Conservation (phyloP, 257 asterid genomes). For the Verbascum thapsus region DNA sequence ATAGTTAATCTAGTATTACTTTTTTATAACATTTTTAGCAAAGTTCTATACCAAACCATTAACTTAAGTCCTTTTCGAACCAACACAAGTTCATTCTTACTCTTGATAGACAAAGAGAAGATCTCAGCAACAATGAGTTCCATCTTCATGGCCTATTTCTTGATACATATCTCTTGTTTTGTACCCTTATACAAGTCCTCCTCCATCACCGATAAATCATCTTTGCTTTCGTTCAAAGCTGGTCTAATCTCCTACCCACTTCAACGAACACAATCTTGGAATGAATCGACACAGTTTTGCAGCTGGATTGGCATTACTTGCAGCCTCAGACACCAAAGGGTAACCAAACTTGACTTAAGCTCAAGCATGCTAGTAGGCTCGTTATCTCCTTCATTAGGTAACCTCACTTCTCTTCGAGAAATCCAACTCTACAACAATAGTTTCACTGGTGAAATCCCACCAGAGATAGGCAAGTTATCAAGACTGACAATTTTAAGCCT, state of each 20-base stretch:
- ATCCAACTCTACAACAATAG: conserved; percentile 7
- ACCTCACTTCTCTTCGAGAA: conserved; percentile 17
- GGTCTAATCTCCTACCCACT: conserved; percentile 15
- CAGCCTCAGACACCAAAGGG: conserved; percentile 15
- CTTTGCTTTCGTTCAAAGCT: conserved; percentile 8
- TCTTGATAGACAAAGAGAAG: neutral
- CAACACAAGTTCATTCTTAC: neutral
- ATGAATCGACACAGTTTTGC: conserved; percentile 19
- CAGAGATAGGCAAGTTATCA: conserved; percentile 16
- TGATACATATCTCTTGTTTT: neutral
- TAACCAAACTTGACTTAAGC: neutral
- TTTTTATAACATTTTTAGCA: neutral
- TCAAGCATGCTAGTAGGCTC: conserved; percentile 12
- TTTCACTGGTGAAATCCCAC: conserved; percentile 22
- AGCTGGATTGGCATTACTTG: conserved; percentile 23
- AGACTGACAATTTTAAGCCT: conserved; percentile 3
- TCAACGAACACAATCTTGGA: conserved; percentile 7
- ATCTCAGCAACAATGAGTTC: neutral
- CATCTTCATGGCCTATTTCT: neutral
- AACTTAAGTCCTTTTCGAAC: neutral
- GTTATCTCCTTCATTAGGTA: conserved; percentile 17
- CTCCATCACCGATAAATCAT: neutral
- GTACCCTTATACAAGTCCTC: neutral
- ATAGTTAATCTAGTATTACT: neutral
- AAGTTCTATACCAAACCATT: neutral